Base-by-base conservation (phyloP, 495 filamentous ascomycete genomes). In the Thermothielavioides terrestris region DNA sequence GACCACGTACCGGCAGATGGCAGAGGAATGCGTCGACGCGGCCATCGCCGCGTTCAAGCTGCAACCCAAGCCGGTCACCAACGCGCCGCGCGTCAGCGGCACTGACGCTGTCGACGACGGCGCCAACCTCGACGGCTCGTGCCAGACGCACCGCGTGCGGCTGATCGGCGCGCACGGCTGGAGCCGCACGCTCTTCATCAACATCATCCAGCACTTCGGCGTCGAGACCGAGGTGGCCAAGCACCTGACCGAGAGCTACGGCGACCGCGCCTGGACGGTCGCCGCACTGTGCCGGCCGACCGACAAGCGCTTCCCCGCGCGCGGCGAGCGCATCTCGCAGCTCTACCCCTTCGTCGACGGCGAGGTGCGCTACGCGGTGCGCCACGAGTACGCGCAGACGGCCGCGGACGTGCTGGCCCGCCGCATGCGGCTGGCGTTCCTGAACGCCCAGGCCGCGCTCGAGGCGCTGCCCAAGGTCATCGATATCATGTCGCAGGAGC, bases 1-100 rank as follows among this genome's bases (percentile, higher is more conserved):
- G 92, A 98, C 92, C 3, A 98, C 92, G 5, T 98, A 98, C 69
- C 84, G 92, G 27, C 89, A 98, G 63, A 98, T 98, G 92, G 89
- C 92, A 30, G 91, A 98, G 70, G 91, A 98, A 65, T 83, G 86
- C 45, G 92, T 98, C 26, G 91, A 98, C 58, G 85, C 89, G 54
- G 91, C 91, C 15, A 77, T 98, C 63, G 73, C 77, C 28, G 69
- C 75, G 20, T 98, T 95, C 67, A 69, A 74, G 31, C 81, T 96
- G n/a, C 71, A 77, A 42, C 69, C 86, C 5, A 69, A 68, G 25
- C 74, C 82, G 23, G 56, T 86, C 34, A 46, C 59, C 12, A 65
- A 82, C 47, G 77, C 80, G 8, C 88, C 88, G 1, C 77, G 81
- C 51, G 80, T 96, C 55, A 84, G 79, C 61, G 91, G 91, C 53